phyloP scores from a whole-genome alignment of 305 asterid genomes.

The Fraxinus sp. region DNA sequence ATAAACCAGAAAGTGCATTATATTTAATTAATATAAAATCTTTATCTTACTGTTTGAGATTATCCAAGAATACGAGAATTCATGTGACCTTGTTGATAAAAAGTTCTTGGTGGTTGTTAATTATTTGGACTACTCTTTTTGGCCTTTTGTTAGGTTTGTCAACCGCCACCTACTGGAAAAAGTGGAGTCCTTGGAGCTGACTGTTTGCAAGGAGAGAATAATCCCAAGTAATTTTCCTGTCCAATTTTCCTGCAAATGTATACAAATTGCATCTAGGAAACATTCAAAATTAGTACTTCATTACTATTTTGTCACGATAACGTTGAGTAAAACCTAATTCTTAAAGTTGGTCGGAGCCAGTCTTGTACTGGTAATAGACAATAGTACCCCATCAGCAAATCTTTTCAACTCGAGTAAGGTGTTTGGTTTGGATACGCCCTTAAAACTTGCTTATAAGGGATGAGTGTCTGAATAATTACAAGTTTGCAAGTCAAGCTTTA shows the following conservation, averaged over 20 bases:
- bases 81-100: neutral
- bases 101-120: neutral
- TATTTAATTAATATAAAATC: neutral
- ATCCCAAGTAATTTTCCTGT: constrained; percentile 54
- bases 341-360: too few species aligned
- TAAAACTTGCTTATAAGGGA: too few species aligned
- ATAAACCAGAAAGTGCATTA: neutral
- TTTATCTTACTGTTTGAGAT: neutral
- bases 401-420: too few species aligned
- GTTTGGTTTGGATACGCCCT: too few species aligned
- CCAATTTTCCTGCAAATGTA: neutral
- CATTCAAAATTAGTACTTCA: neutral
- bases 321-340: neutral
- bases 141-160: constrained; percentile 59
- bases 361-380: too few species aligned
- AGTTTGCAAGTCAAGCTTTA: too few species aligned
- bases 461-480: too few species aligned
- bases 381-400: too few species aligned
- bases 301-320: neutral
- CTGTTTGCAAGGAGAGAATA: constrained; percentile 55
- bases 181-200: constrained; percentile 73
- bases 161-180: constrained; percentile 65
- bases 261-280: constrained; percentile 5
- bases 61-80: neutral
- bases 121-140: constrained; percentile 20